A percentile compares a stretch with the other conserved stretches of the same genome.
Evolutionary conservation across 768 basidiomycete species (phyloP).

Genomic region (Fistulinella prunicolor): DNA sequence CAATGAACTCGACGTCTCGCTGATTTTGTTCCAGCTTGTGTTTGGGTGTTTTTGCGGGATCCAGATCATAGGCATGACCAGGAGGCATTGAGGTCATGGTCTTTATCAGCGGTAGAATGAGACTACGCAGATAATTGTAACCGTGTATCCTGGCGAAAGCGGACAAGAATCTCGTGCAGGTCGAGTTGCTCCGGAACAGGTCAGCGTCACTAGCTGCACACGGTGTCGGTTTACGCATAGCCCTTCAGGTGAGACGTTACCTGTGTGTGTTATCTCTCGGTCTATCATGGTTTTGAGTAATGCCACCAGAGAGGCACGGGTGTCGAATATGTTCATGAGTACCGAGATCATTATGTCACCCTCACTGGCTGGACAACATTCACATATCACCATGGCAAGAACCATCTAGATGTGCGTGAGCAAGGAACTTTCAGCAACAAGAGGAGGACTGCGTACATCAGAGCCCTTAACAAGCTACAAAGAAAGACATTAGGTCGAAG

Average conservation of each 20-base stretch:
- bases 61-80: conserved; percentile 75
- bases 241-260: conserved; percentile 37
- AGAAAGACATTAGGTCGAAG: conserved; percentile 3
- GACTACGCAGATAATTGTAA: conserved; percentile 82
- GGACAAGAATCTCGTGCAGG: conserved; percentile 82
- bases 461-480: conserved; percentile 67
- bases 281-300: conserved; percentile 85
- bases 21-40: conserved; percentile 68
- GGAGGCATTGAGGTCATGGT: conserved; percentile 69
- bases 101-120: conserved; percentile 75
- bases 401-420: conserved; percentile 49
- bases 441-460: conserved; percentile 49
- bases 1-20: conserved; percentile 67
- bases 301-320: conserved; percentile 63
- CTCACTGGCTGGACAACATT: conserved; percentile 75
- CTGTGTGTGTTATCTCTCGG: conserved; percentile 73
- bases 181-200: conserved; percentile 87
- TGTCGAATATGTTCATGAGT: conserved; percentile 83
- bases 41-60: conserved; percentile 57
- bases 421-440: background rate
- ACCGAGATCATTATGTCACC: conserved; percentile 84
- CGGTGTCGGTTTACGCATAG: conserved; percentile 1
- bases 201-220: conserved; percentile 68
- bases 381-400: conserved; percentile 82
- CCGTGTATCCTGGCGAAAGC: conserved; percentile 88